Base-by-base conservation (phyloP, 257 asterid genomes). In the Handroanthus guayacan region DNA sequence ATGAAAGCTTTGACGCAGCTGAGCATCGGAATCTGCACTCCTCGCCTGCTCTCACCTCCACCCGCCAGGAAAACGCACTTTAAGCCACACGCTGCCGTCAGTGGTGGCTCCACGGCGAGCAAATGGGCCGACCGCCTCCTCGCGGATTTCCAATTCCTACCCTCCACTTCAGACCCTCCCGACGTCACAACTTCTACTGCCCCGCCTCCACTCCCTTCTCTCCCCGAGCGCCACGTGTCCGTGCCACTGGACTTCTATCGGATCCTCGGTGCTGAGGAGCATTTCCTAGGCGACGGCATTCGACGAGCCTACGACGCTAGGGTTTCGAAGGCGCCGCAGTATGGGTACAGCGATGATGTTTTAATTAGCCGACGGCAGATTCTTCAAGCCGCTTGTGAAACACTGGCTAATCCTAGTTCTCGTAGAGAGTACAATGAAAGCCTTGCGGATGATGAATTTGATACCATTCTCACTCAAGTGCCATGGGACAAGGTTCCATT, bases 51-150 rank as follows among this genome's bases (percentile, higher is more conserved):
- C 65, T 20, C 87, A 7, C 85, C 83, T 68, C 86, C 83, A n/a
- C 83, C 80, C 75, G 80, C 67, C 85, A 80, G 60, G 56, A 87
- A 69, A 18, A 80, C 72, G 37, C 78, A 68, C 72, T 68, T 79
- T 69, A 88, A 76, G 54, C 85, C 87, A 82, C 81, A 74, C 57
- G 98, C 97, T 69, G 80, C 92, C 67, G 83, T 87, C 9, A 85
- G 82, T 83, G 88, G 96, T 69, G 91, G 89, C 72, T 17, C 92
- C 60, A 84, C 92, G 72, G 75, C 89, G 71, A 93, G 94, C 83
- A 90, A 82, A 89, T 95, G 99, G 99, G 99, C 99, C 18, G 98
- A 95, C 34, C 98, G 99, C 78, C 98, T 95, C 38, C 87, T 95
- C 76, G 76, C 91, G 65, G 99, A 95, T 81, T 93, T 95, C 85